These are phyloP conservation scores for Alternaria incomplexa DNA, from an alignment of 2,329 filamentous ascomycete genomes.

Conservation along the genomic window DNA sequence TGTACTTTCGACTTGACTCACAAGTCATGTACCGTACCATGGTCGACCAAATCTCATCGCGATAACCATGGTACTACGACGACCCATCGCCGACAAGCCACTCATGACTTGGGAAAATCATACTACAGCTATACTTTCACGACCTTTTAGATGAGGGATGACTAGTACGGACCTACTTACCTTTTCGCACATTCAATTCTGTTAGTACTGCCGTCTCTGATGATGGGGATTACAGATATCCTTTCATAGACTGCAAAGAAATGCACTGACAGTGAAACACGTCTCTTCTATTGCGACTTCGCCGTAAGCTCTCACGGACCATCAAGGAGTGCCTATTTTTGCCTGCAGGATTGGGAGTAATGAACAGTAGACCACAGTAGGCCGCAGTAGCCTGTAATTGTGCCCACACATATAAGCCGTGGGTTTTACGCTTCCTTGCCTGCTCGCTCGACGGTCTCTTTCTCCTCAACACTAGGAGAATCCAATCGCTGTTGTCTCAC, in stretches of 20 bases:
- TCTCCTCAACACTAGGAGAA: not conserved
- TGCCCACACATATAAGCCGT: not conserved
- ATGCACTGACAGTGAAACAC: not conserved
- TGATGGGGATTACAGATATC: no score
- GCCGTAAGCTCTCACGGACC: no score
- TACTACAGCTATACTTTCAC: no score
- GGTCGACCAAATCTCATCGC: not conserved
- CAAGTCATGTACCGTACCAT: not conserved
- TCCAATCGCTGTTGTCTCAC: not conserved
- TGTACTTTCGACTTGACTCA: not conserved
- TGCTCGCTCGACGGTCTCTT: not conserved
- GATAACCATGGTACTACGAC: no score
- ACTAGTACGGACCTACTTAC: no score
- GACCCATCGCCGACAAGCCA: no score
- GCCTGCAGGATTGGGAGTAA: not conserved
- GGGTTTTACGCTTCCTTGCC: not conserved
- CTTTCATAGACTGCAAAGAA: not conserved
- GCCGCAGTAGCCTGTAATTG: not conserved
- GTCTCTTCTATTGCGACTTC: not conserved
- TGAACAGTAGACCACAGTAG: not conserved
- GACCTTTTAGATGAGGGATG: no score
- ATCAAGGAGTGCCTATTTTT: not conserved
- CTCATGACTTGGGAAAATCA: no score
- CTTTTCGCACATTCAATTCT: no score
- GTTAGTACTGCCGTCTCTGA: no score